Conservation (phyloP, 2,329 filamentous ascomycete species). For the Madurella fahalii region DNA sequence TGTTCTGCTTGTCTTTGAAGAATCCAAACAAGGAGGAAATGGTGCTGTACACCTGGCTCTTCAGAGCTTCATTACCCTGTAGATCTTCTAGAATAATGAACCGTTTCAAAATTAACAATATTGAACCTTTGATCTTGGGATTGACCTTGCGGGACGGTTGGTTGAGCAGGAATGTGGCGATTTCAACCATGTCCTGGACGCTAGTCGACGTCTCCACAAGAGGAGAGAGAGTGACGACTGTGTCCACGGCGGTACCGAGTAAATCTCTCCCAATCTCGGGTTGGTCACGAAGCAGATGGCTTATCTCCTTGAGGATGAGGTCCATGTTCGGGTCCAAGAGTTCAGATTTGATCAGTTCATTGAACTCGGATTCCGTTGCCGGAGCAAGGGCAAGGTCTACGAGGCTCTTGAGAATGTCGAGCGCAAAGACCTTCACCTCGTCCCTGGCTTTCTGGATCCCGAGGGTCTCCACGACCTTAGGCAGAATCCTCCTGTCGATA, state of each 20-base stretch:
- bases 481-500: slow-evolving; percentile 60
- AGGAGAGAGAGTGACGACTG: slow-evolving; percentile 70
- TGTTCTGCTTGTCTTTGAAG: slow-evolving; percentile 76
- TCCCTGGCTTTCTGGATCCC: slow-evolving; percentile 63
- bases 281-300: slow-evolving; percentile 57
- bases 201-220: slow-evolving; percentile 65
- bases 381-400: slow-evolving; percentile 57
- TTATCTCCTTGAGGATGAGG: slow-evolving; percentile 63
- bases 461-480: slow-evolving; percentile 68
- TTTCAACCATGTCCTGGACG: slow-evolving; percentile 71
- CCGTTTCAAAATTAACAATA: slow-evolving; percentile 75
- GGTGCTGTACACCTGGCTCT: slow-evolving; percentile 65
- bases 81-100: slow-evolving; percentile 67
- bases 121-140: slow-evolving; percentile 74
- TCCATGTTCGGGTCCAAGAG: slow-evolving; percentile 56
- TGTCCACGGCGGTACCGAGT: slow-evolving; percentile 72
- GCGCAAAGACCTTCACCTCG: slow-evolving; percentile 77
- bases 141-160: slow-evolving; percentile 82
- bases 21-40: slow-evolving; percentile 82
- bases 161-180: slow-evolving; percentile 74
- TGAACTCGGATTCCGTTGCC: slow-evolving; percentile 52
- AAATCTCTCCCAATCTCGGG: slow-evolving; percentile 64
- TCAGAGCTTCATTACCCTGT: slow-evolving; percentile 53
- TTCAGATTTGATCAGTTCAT: slow-evolving; percentile 51
- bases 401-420: slow-evolving; percentile 70